Base-by-base conservation (phyloP, 2,329 filamentous ascomycete genomes). In the Fonsecaea pedrosoi region DNA sequence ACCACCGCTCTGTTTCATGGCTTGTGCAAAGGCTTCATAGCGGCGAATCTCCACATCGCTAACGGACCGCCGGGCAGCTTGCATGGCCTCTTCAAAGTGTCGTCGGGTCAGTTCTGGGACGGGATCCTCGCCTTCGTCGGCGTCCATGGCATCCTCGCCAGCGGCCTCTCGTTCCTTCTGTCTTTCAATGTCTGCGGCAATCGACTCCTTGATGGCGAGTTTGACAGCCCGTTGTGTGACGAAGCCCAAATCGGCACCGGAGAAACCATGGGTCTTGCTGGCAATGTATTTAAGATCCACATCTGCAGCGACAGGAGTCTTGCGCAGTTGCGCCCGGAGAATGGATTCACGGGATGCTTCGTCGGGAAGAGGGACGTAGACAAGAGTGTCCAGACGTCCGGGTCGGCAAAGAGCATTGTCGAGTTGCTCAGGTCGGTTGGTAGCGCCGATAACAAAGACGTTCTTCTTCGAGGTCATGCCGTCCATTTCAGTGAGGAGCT, bases 381-480 rank as follows among this genome's bases (percentile, higher is more conserved):
- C 95, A 73, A 99, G 89, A 42, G 94, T 98, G 81, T 99, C 95
- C 57, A 99, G 91, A 93, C 95, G 95, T 74, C 95, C 95, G 65
- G 95, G 95, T 87, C 95, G 94, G 87, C 94, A 97, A 75, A 99
- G 87, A 74, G 95, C 95, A 78, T 95, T 95, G 81, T 99, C 95
- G 68, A 99, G 91, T 85, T 98, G 95, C 85, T 99, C 95, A 53
- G 95, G 95, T 84, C 95, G 88, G 86, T 99, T 99, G 81, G 95
- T 99, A 54, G 95, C 95, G 80, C 95, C 95, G 75, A 99, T 99
- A 72, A 99, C 95, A 82, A 99, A 99, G 72, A 99, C 95, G 80
- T 99, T 99, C 91, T 99, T 99, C 92, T 99, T 99, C 45, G 94
- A 97, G 54, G 94, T 98, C 94, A 98, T 98, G 76, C 94, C 94